These are phyloP conservation scores for Auxenochlorella pyrenoidosa DNA, from an alignment of 139 green algal species.

Conservation along the genomic window DNA sequence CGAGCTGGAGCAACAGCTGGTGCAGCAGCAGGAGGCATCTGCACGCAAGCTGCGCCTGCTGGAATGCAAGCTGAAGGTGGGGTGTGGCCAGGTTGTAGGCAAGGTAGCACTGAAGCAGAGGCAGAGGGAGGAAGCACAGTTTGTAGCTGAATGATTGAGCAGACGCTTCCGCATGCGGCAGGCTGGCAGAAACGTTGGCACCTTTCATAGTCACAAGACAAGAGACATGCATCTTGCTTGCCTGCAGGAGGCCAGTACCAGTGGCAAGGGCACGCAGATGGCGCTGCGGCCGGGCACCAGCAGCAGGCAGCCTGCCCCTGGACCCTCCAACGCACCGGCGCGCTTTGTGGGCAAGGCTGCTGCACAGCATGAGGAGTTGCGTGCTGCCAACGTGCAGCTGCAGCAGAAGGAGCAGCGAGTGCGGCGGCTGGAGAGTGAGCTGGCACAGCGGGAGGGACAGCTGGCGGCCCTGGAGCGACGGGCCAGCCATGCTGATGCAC, in stretches of 20 bases:
- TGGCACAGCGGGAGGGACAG: not conserved
- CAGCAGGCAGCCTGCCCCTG: not conserved
- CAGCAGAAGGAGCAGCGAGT: slow-evolving; percentile 24
- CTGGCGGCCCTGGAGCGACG: not conserved
- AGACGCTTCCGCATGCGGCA: too few relatives aligned
- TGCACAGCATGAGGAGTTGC: slow-evolving; percentile 5
- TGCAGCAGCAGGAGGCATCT: not conserved
- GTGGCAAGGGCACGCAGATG: not conserved
- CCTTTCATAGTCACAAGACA: too few relatives aligned
- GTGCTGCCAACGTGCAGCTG: slow-evolving; percentile 11
- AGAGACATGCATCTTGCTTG: not conserved
- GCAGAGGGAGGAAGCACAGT: too few relatives aligned
- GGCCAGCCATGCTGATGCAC: not conserved
- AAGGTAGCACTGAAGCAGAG: too few relatives aligned
- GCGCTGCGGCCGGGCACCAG: not conserved
- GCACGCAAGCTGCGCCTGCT: not conserved
- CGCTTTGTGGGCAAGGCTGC: not conserved
- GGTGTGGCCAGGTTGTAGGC: too few relatives aligned
- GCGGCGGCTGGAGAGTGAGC: slow-evolving; percentile 8
- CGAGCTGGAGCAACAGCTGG: not conserved
- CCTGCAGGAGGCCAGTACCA: not conserved
- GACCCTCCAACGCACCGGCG: not conserved
- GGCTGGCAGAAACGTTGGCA: too few relatives aligned
- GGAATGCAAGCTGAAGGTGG: slow-evolving; percentile 11
- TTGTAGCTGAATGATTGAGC: too few relatives aligned